Base-by-base conservation (phyloP, 495 filamentous ascomycete genomes). In the Oidiodendron maius region DNA sequence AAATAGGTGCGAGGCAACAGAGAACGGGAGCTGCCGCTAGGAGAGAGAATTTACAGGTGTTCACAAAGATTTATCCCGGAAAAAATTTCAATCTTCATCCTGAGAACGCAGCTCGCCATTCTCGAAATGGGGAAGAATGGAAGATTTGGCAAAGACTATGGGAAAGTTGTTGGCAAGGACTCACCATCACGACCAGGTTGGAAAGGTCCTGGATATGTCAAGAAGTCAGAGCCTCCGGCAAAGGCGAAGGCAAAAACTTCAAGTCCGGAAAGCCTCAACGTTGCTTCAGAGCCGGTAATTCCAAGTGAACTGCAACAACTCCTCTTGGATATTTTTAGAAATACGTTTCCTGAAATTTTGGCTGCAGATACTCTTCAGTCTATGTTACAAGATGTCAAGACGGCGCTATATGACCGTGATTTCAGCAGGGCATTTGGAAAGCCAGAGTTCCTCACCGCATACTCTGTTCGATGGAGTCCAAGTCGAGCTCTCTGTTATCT, bases 381-480 rank as follows among this genome's bases (percentile, higher is more conserved):
- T 15, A 65, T 77, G 2, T 71, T 96, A 5, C 93, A 96, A 60
- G 74, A 77, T 16, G 76, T 97, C 20, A 98, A 97, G 61, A 66
- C 76, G 4, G 84, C 90, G 48, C 71, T 97, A 1, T 96, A 83
- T 61, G 81, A 87, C 53, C 76, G 93, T 17, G 86, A 96, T 59
- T 97, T 95, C 63, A 68, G 73, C 23, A 67, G 68, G 4, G 91
- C 91, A 0, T 98, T 98, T 63, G 85, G 81, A 0, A 61, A 63
- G 24, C 69, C 80, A 30, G 80, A 82, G 37, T 69, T 81, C 32
- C 70, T 94, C 16, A 72, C 82, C 34, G 89, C 84, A 4, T 98
- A 98, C 69, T 86, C 87, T 3, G 73, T 86, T 50, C 71, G 93
- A 45, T 98, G 88, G 87, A 94, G 87, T 61, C 83, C 91, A 10